These are phyloP conservation scores for Trichopus zeylanicus DNA, from an alignment of 116 monocot genomes.

Conservation along the genomic window DNA sequence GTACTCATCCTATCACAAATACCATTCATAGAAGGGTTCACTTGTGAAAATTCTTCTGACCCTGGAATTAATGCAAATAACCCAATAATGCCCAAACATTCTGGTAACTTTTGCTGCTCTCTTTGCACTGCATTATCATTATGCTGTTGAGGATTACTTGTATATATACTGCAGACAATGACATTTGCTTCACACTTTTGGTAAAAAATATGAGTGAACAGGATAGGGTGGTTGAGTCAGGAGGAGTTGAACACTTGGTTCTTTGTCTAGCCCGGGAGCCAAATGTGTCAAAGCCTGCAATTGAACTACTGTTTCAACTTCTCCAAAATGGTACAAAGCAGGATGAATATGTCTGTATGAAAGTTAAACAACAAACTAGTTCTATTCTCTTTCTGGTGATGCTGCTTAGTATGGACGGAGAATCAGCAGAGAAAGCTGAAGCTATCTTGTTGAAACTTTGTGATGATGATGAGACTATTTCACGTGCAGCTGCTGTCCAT, in stretches of 20 bases:
- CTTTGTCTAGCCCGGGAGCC: neutral
- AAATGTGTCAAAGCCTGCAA: constrained; percentile 5
- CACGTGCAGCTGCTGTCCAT: constrained; percentile 2
- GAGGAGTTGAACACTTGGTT: constrained; percentile 7
- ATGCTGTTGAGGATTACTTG: too few relatives aligned
- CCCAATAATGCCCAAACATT: too few relatives aligned
- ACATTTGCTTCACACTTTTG: neutral
- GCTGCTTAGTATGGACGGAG: neutral
- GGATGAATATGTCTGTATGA: neutral
- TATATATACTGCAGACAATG: neutral
- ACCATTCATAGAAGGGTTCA: neutral
- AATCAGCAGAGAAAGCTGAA: constrained; percentile 7
- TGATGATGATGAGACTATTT: constrained; percentile 9
- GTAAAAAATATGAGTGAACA: neutral
- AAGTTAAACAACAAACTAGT: constrained; percentile 5
- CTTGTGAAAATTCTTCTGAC: neutral
- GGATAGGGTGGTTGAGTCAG: constrained; percentile 7
- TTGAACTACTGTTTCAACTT: constrained; percentile 3
- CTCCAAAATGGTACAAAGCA: neutral
- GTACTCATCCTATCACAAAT: too few relatives aligned
- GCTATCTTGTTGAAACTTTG: constrained; percentile 8
- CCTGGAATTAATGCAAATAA: too few relatives aligned
- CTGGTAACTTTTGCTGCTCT: too few relatives aligned
- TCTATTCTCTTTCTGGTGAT: constrained; percentile 3
- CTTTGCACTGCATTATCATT: too few relatives aligned